Evolutionary conservation across 225 moss, liverwort and hornwort genomes (phyloP), one percentile per base, ranked within the genome.

Genomic region (Asterella californica): DNA sequence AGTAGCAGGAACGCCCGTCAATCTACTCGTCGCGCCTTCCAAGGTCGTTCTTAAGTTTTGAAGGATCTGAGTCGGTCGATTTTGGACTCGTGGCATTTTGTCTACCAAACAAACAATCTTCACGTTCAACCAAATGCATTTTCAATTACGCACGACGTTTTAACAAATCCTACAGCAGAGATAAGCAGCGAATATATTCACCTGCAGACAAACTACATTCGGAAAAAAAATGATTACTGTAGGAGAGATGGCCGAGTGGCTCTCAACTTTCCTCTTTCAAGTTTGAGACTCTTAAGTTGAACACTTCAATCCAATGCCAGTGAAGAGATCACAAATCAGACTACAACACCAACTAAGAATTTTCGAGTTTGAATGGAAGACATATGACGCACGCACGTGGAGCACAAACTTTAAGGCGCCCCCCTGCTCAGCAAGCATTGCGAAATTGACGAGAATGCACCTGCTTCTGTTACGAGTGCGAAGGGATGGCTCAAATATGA

Each of bases 21-120:
- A 12, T 53, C 81, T 65, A 32, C 61, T 76, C 76, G 63, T 75
- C 11, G 81, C 70, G 38, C 67, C 62, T 59, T 85, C 79, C 70
- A 76, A 69, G 62, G 75, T 73, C 17, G 79, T 70, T 30, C 59
- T 55, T 82, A 85, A 27, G 60, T 64, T 54, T 22, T 68, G 76
- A 30, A 79, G 67, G 33, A 76, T 29, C 32, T 55, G 62, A 32
- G 70, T 76, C 52, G 53, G 29, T 9, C 60, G 75, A 19, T 33
- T 71, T 70, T 77, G 68, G 24, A 72, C 11, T 65, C 47, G 75
- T 64, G 76, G 66, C 85, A 85, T 85, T 66, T 77, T 73, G 64
- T 50, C 85, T 59, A 2, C 25, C 24, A 19, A 37, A 76, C 37
- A 47, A 71, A 71, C n/a, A 46, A 27, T 25, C 17, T 30, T 67